phyloP scores from a whole-genome alignment of 2,329 filamentous ascomycete genomes.

The Alternaria sp. region DNA sequence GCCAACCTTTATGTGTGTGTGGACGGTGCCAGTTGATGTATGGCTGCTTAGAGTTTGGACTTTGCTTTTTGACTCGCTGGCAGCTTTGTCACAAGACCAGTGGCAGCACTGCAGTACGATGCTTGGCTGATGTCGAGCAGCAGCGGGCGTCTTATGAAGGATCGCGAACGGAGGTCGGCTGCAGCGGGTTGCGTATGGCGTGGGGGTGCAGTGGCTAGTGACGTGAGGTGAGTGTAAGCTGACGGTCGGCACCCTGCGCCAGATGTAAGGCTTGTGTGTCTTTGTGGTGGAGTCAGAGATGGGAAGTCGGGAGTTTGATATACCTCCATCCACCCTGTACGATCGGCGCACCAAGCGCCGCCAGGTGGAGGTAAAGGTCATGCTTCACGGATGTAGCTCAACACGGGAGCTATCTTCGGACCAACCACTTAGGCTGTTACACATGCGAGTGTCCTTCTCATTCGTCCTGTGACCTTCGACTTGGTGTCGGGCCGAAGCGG shows the following conservation, averaged over 20 bases:
- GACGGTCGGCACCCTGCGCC: slow-evolving; percentile 23
- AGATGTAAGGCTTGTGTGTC: slow-evolving; percentile 8
- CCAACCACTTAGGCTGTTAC: slow-evolving; percentile 22
- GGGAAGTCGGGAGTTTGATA: slow-evolving; percentile 42
- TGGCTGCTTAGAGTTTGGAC: slow-evolving; percentile 29
- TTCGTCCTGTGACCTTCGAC: slow-evolving; percentile 18
- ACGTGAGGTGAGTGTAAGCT: slow-evolving; percentile 33
- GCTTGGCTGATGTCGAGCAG: slow-evolving; percentile 38
- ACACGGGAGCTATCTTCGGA: slow-evolving; percentile 37
- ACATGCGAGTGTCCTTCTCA: slow-evolving; percentile 29
- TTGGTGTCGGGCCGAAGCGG: slow-evolving; percentile 21
- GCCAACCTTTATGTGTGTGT: slow-evolving; percentile 26
- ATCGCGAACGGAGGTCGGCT: slow-evolving; percentile 31
- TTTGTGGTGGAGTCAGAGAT: slow-evolving; percentile 16
- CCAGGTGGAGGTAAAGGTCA: slow-evolving; percentile 37
- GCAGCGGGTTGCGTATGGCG: slow-evolving; percentile 40
- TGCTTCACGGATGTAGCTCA: slow-evolving; percentile 24
- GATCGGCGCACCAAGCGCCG: slow-evolving; percentile 33
- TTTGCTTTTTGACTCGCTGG: slow-evolving; percentile 40
- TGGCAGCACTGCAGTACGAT: slow-evolving; percentile 43
- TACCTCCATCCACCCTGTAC: slow-evolving; percentile 40
- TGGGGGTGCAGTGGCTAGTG: slow-evolving; percentile 36
- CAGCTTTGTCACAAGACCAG: slow-evolving; percentile 45
- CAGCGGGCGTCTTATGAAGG: slow-evolving; percentile 30
- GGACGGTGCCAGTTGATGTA: slow-evolving; percentile 32